Evolutionary conservation across 179 eudicot species (phyloP).

Genomic region (Gypsophila paniculata): DNA sequence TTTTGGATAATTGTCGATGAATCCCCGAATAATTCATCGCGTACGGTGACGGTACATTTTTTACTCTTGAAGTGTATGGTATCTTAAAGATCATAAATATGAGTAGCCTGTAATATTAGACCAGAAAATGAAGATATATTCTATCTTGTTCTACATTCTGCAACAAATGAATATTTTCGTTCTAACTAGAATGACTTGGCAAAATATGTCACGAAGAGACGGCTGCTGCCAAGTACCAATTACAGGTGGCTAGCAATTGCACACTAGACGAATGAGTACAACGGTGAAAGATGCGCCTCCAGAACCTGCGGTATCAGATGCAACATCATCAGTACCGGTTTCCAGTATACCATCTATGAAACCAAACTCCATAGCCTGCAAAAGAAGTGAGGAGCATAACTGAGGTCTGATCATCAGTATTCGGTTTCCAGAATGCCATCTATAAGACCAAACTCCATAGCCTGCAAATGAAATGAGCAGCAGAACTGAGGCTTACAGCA

Average conservation of each 20-base stretch:
- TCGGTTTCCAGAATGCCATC: constrained; percentile 77
- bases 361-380: constrained; percentile 83
- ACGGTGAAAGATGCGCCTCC: background rate
- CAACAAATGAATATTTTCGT: background rate
- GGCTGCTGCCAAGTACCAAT: background rate
- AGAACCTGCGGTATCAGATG: background rate
- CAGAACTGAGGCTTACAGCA: background rate
- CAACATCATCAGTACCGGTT: constrained; percentile 42
- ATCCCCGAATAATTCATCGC: no score
- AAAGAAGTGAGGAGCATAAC: constrained; percentile 8
- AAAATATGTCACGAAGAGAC: background rate
- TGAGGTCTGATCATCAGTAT: constrained; percentile 26
- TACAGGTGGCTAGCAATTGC: background rate
- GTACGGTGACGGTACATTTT: background rate
- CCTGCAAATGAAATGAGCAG: constrained; percentile 42
- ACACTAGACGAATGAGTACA: constrained; percentile 15
- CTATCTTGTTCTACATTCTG: constrained; percentile 21
- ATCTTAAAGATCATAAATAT: background rate
- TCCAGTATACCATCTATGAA: constrained; percentile 66
- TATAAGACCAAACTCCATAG: constrained; percentile 77
- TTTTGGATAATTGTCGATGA: no score
- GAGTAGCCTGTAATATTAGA: background rate
- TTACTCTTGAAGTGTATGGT: background rate
- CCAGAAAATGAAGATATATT: background rate
- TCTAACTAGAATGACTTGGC: background rate